Percentiles rank a stretch among this genome's conserved stretches.
Conservation (phyloP, 1,139 yeast genomes). For the Yamadazyma pseudoaaseri region DNA sequence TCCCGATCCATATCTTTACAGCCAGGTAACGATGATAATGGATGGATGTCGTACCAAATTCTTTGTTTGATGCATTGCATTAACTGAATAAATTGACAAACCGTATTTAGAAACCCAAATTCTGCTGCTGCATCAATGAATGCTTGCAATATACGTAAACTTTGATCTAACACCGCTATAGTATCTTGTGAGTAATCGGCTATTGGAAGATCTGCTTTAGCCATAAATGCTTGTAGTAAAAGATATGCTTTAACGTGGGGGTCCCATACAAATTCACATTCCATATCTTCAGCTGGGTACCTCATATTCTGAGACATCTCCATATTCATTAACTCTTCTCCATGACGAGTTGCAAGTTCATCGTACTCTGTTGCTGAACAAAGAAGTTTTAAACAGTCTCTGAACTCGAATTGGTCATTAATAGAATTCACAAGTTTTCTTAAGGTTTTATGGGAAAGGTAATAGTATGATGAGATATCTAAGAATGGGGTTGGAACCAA, state of each 20-base stretch:
- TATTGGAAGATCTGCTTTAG: slow-evolving; percentile 82
- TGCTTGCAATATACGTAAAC: slow-evolving; percentile 91
- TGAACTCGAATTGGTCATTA: slow-evolving; percentile 50
- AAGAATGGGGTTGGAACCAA: slow-evolving; percentile 76
- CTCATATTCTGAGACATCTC: slow-evolving; percentile 84
- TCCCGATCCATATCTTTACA: slow-evolving; percentile 28
- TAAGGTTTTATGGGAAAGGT: slow-evolving; percentile 88
- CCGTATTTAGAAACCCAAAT: slow-evolving; percentile 66
- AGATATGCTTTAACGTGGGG: slow-evolving; percentile 92
- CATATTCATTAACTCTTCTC: slow-evolving; percentile 88
- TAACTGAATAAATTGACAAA: slow-evolving; percentile 57
- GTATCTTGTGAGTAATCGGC: slow-evolving; percentile 96
- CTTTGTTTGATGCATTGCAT: slow-evolving; percentile 92
- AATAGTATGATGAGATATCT: slow-evolving; percentile 86
- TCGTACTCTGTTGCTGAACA: slow-evolving; percentile 87
- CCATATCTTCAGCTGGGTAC: slow-evolving; percentile 68
- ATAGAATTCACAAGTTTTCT: slow-evolving; percentile 62
- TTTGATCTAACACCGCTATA: slow-evolving; percentile 87
- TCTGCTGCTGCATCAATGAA: slow-evolving; percentile 89
- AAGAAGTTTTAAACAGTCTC: slow-evolving; percentile 70
- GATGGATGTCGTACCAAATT: slow-evolving; percentile 79
- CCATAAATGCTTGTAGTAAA: slow-evolving; percentile 82
- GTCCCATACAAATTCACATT: slow-evolving; percentile 79
- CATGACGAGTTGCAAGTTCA: slow-evolving; percentile 91
- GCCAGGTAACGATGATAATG: slow-evolving; percentile 74